phyloP scores from a whole-genome alignment of 2,329 filamentous ascomycete species.

The Neonectria hederae region DNA sequence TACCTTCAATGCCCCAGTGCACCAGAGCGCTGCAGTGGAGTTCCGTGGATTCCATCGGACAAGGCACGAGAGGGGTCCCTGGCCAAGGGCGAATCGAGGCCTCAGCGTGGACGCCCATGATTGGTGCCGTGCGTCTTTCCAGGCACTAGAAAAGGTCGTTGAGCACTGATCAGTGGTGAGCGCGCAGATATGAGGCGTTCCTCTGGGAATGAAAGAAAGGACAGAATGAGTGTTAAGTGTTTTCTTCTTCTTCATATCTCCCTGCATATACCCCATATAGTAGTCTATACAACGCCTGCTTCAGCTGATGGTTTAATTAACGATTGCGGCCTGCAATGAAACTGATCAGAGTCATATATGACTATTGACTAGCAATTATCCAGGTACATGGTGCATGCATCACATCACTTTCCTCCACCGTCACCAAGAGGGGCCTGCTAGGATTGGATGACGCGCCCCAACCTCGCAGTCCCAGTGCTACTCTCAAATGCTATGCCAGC shows the following conservation, averaged over 20 bases:
- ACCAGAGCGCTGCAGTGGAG: conserved; percentile 35
- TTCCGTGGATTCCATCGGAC: conserved; percentile 2
- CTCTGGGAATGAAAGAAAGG: not conserved
- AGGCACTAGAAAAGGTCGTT: conserved; percentile 6
- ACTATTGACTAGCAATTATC: not conserved
- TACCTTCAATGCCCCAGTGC: not conserved
- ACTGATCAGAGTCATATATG: conserved; percentile 2
- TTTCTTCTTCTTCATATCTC: too few relatives aligned
- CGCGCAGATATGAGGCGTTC: conserved; percentile 3
- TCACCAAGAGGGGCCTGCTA: conserved; percentile 19
- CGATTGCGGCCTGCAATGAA: not conserved
- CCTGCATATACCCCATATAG: not conserved
- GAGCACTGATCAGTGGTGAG: not conserved
- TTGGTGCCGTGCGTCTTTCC: conserved; percentile 41
- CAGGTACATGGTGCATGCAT: conserved; percentile 3
- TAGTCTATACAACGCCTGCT: too few relatives aligned
- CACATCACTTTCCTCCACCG: conserved; percentile 29
- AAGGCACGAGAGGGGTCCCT: conserved; percentile 31
- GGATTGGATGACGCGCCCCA: conserved; percentile 37
- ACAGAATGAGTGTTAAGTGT: not conserved
- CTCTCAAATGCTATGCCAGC: conserved; percentile 39
- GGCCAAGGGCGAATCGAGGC: conserved; percentile 31
- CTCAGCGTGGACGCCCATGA: conserved; percentile 46
- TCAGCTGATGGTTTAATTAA: not conserved
- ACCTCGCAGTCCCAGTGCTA: conserved; percentile 29